Conservation (phyloP, 1,284 basidiomycete genomes). For the Phellinidium pouzarii region DNA sequence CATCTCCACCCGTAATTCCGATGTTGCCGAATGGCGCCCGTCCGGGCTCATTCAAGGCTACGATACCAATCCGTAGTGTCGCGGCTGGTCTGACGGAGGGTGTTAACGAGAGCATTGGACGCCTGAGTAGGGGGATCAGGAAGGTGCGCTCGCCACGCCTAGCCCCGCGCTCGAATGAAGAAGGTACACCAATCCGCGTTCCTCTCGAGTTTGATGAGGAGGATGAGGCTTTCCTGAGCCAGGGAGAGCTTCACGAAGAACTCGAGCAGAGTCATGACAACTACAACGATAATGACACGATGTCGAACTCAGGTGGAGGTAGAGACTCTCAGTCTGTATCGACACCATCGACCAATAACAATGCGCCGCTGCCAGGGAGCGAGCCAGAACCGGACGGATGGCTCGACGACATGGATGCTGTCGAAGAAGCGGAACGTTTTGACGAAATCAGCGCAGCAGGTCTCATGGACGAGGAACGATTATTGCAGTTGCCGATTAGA, state of each 20-base stretch:
- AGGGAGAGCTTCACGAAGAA: neutral
- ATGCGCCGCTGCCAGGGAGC: conserved; percentile 26
- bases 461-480: conserved; percentile 52
- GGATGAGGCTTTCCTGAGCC: conserved; percentile 49
- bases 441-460: conserved; percentile 55
- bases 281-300: conserved; percentile 21
- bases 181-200: conserved; percentile 30
- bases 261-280: conserved; percentile 15
- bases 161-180: conserved; percentile 25
- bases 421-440: conserved; percentile 60
- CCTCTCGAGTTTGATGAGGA: conserved; percentile 68
- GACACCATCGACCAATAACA: conserved; percentile 34
- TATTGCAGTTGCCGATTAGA: conserved; percentile 10
- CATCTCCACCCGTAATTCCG: conserved; percentile 50
- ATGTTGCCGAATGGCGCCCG: conserved; percentile 69
- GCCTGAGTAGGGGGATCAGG: conserved; percentile 48
- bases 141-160: conserved; percentile 36
- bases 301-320: conserved; percentile 28
- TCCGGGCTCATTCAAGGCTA: conserved; percentile 39
- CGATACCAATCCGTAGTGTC: conserved; percentile 52
- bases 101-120: conserved; percentile 48
- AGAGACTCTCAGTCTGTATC: conserved; percentile 30
- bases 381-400: conserved; percentile 25
- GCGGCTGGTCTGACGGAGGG: conserved; percentile 46
- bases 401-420: conserved; percentile 42